Evolutionary conservation across 2,329 filamentous ascomycete genomes (phyloP).

Genomic region (Colletotrichum magnum): DNA sequence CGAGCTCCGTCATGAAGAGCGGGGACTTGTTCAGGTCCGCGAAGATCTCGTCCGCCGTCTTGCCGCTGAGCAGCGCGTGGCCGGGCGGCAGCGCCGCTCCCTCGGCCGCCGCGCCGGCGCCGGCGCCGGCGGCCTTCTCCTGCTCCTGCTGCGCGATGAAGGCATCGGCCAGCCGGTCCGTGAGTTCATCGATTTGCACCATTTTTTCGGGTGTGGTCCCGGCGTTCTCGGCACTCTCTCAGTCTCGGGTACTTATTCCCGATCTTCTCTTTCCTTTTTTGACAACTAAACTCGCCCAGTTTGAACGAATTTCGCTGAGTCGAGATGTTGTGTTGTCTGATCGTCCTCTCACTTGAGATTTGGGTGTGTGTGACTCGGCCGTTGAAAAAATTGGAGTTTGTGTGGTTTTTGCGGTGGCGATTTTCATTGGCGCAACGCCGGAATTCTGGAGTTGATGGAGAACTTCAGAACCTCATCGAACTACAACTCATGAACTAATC

Average conservation of each 20-base stretch:
- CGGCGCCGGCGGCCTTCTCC: conserved; percentile 8
- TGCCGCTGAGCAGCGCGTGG: conserved; percentile 52
- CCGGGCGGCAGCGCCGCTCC: conserved; percentile 63
- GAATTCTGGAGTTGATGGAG: conserved; percentile 40
- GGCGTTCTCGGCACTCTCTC: no score
- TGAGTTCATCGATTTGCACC: conserved; percentile 57
- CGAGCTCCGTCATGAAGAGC: conserved; percentile 95
- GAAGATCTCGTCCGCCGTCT: conserved; percentile 69
- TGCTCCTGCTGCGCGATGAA: conserved; percentile 42
- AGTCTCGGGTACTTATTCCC: no score
- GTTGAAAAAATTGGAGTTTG: conserved; percentile 29
- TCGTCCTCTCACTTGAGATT: conserved; percentile 15
- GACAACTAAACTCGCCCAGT: no score
- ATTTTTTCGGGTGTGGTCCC: background rate
- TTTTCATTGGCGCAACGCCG: conserved; percentile 31
- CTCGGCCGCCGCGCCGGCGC: conserved; percentile 47
- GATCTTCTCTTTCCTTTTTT: no score
- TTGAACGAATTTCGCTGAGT: background rate
- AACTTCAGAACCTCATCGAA: conserved; percentile 34
- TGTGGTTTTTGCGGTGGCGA: conserved; percentile 32
- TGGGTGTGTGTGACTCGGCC: conserved; percentile 11
- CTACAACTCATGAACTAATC: background rate
- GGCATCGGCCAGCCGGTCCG: conserved; percentile 56
- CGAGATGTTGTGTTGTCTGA: background rate
- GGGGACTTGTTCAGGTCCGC: conserved; percentile 75